Conservation (phyloP, 192 early-diverging fungal species). For the Backusella macrospora region DNA sequence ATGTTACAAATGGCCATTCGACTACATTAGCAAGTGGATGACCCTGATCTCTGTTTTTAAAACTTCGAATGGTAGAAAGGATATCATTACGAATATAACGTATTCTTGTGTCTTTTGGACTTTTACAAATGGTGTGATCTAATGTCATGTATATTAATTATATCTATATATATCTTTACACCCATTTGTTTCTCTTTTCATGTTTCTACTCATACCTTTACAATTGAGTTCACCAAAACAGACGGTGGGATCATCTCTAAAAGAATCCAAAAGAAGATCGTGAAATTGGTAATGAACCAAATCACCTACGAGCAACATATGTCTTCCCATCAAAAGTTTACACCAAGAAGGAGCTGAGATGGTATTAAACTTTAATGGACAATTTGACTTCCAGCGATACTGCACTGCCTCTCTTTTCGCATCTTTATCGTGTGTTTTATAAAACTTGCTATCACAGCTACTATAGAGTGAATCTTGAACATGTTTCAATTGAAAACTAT, state of each 20-base stretch:
- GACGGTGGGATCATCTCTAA: slow-evolving; percentile 54
- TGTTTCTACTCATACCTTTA: slow-evolving; percentile 37
- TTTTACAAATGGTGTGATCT: slow-evolving; percentile 43
- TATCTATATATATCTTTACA: slow-evolving; percentile 1
- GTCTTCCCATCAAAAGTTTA: slow-evolving; percentile 37
- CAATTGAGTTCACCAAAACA: slow-evolving; percentile 60
- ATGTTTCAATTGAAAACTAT: slow-evolving; percentile 19
- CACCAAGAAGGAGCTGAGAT: slow-evolving; percentile 43
- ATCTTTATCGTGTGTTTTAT: slow-evolving; percentile 6
- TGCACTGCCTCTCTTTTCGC: slow-evolving; percentile 25
- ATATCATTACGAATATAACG: slow-evolving; percentile 54
- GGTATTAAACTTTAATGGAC: slow-evolving; percentile 26
- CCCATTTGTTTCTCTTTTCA: not conserved
- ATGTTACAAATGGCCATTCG: slow-evolving; percentile 47
- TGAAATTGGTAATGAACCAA: slow-evolving; percentile 54
- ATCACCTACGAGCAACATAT: slow-evolving; percentile 56
- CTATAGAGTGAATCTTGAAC: slow-evolving; percentile 39
- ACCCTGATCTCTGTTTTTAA: slow-evolving; percentile 15
- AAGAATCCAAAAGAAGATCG: slow-evolving; percentile 54
- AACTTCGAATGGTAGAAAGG: slow-evolving; percentile 32
- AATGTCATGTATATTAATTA: not conserved
- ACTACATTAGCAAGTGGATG: slow-evolving; percentile 44
- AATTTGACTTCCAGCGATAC: slow-evolving; percentile 31
- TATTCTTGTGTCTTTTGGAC: slow-evolving; percentile 24
- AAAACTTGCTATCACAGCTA: slow-evolving; percentile 33